Conservation (phyloP, 352 stramenopile species). For the Phytopythium mirpurense region DNA sequence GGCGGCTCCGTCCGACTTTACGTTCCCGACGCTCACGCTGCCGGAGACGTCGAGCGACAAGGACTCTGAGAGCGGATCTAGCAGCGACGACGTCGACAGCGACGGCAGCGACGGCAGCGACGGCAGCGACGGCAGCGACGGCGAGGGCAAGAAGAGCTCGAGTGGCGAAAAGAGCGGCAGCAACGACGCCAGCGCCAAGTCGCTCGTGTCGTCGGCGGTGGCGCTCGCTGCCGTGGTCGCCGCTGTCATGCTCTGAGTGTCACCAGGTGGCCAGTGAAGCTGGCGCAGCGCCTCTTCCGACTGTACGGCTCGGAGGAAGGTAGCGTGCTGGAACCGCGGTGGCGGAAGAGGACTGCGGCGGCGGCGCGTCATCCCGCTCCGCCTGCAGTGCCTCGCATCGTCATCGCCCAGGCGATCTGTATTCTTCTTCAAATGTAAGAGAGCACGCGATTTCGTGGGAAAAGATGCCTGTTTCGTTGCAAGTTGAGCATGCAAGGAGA, state of each 20-base stretch:
- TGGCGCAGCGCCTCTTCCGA: too few species aligned
- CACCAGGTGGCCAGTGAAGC: too few species aligned
- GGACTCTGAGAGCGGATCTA: slow-evolving; percentile 7
- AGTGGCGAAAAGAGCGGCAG: slow-evolving; percentile 3
- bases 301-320: too few species aligned
- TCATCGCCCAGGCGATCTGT: not conserved
- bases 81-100: slow-evolving; percentile 7
- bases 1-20: slow-evolving; percentile 27
- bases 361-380: not conserved
- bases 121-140: slow-evolving; percentile 10
- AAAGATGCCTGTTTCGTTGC: too few species aligned
- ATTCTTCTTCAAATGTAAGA: too few species aligned
- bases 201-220: slow-evolving; percentile 15
- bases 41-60: slow-evolving; percentile 15
- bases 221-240: slow-evolving; percentile 18
- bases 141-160: slow-evolving; percentile 5
- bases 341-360: not conserved
- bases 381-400: not conserved
- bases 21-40: slow-evolving; percentile 39
- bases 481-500: too few species aligned
- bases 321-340: not conserved
- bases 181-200: slow-evolving; percentile 9
- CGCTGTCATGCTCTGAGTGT: slow-evolving; percentile 25
- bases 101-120: slow-evolving; percentile 10
- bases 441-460: too few species aligned